Base-by-base conservation (phyloP, 139 green algal genomes). In the Diplosphaera chodatii region DNA sequence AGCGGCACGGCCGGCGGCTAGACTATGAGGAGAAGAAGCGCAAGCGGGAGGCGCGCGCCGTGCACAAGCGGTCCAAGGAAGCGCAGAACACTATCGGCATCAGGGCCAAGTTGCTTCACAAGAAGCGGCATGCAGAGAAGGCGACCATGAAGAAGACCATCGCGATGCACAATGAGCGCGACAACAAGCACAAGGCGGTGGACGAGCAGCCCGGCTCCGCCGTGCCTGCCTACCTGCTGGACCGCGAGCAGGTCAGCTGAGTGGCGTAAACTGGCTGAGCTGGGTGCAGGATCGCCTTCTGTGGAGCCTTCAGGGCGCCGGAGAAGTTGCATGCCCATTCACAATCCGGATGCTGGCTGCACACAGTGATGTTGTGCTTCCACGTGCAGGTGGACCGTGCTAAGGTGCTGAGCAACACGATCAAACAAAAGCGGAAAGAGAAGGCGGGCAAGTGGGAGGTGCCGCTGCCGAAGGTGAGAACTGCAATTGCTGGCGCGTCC, bases 371-470 rank as follows among this genome's bases (percentile, higher is more conserved):
- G 59, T 21, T 16, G 5, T 15, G 23, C 22, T 48, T 25, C 31
- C 2, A 30, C 4, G 1, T 28, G 37, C 81, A 95, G 88, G 91
- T 91, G 3, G 91, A 97, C 67, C 85, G 95, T 1, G 94, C 95
- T 59, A 99, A 99, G 83, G 93, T 99, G 71, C 87, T 99, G 67
- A 96, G 88, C 90, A 99, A 99, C 84, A 98, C 96, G 37, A 94
- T 99, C 79, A 99, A 99, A 89, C 95, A 99, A 82, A 99, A 99
- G 81, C 84, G 95, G 6, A 99, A 99, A 78, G 93, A 99, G 79
- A 99, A 99, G 89, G 95, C 95, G 15, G 95, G 95, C 67, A 99
- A 98, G 82, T 99, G 95, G 95, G 95, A 99, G 80, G 95, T 99
- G 72, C 95, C 95, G 5, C 81, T 99, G 71, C 95, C 95, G 27